Evolutionary conservation across 1,284 basidiomycete species (phyloP), one percentile per base, ranked within the genome.

Genomic region (Pterulicium gracile): DNA sequence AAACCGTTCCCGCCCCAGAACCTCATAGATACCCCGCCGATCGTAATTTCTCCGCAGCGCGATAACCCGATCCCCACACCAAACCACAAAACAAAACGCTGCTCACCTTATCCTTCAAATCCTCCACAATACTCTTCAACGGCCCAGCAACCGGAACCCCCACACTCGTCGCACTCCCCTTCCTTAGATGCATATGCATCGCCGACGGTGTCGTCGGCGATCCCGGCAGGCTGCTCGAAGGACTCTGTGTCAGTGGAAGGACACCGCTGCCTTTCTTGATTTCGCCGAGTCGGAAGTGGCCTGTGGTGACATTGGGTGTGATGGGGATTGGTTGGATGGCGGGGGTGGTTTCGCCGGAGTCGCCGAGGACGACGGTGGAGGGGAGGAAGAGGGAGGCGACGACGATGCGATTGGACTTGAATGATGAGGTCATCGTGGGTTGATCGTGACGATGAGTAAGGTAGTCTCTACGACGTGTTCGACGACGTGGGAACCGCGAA

Each of bases 301-400:
- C n/a, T 4, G 55, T 56, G 40, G 52, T 52, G 47, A 52, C 51
- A 48, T 46, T 51, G 46, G 50, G 48, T 34, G 51, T 46, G 50
- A 21, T 39, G 32, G 17, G 24, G 3, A 12, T 50, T 52, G 24
- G 44, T 51, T 39, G 45, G 43, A 35, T 40, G 53, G 19, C 65
- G 18, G 73, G 72, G 0, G 75, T 76, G 1, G 71, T 58, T 0
- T 72, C 72, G 10, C 58, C 59, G 1, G 75, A 76, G 47, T 81
- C 72, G 57, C 74, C 77, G 34, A 79, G 64, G 42, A 77, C 71
- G 42, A 75, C 73, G 24, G 83, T 85, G 49, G 73, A 75, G 24
- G 85, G 86, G 42, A 88, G 75, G 56, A 88, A 88, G 47, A 88
- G 77, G 17, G 82, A 81, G 12, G 85, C 85, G 59, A 88, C 80